A percentile compares a stretch with the other conserved stretches of the same genome.
Evolutionary conservation across 140 eudicot species (phyloP).

Genomic region (Anethum foeniculum): DNA sequence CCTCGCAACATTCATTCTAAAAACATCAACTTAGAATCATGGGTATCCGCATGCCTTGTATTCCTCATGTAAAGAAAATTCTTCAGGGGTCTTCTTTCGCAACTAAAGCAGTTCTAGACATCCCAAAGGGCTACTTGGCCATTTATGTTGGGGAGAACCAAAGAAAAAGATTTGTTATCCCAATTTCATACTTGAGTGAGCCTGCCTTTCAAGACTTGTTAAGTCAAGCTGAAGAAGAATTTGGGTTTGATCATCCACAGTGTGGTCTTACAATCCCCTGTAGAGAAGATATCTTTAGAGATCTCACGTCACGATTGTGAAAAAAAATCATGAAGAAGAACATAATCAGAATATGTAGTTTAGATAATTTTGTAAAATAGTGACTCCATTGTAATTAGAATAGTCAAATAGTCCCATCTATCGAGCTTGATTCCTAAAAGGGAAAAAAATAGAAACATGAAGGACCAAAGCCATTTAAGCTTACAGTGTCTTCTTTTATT

Average conservation of each 20-base stretch:
- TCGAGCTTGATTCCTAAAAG: background rate
- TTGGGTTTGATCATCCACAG: constrained; percentile 26
- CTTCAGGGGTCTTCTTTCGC: constrained; percentile 9
- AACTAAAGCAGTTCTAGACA: background rate
- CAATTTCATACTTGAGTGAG: constrained; percentile 8
- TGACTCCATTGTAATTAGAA: background rate
- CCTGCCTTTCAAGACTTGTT: constrained; percentile 21
- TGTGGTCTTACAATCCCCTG: constrained; percentile 41
- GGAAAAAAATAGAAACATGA: background rate
- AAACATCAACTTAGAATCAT: background rate
- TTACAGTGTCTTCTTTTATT: background rate
- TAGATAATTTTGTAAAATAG: background rate
- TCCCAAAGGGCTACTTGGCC: constrained; percentile 26
- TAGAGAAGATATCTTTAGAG: constrained; percentile 8
- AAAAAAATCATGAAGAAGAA: background rate
- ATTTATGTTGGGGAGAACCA: constrained; percentile 34
- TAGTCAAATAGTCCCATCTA: background rate
- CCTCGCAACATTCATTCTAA: background rate
- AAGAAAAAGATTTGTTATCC: constrained; percentile 24
- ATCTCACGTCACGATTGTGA: constrained; percentile 2
- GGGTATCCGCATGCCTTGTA: constrained; percentile 21
- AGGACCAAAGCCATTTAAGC: background rate
- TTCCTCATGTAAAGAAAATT: constrained; percentile 8
- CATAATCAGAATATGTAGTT: background rate
- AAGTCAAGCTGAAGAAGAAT: constrained; percentile 25